Conservation (phyloP, 2,329 filamentous ascomycete species). For the Beauveria scarabaeidicola region DNA sequence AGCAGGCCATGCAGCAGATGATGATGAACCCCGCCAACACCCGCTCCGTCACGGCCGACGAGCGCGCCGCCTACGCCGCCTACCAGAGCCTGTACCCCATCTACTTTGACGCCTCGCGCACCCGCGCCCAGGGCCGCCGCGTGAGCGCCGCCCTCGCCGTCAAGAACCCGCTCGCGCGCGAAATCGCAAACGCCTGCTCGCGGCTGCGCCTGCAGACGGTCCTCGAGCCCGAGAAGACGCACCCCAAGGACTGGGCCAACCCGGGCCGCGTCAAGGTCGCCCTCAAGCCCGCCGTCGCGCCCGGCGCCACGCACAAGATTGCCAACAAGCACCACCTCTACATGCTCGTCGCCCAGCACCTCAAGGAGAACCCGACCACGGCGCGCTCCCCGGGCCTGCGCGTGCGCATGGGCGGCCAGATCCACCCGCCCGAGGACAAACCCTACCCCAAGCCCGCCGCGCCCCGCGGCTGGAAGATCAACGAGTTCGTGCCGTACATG, state of each 20-base stretch:
- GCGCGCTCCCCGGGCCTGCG: conserved; percentile 59
- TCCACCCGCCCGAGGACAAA: conserved; percentile 51
- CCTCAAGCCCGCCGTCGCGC: conserved; percentile 45
- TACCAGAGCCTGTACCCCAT: conserved; percentile 90
- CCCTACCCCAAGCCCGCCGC: conserved; percentile 64
- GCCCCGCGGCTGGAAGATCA: conserved; percentile 87
- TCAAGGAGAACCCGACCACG: conserved; percentile 70
- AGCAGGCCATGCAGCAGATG: conserved; percentile 20
- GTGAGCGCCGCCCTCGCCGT: conserved; percentile 68
- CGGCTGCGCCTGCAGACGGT: conserved; percentile 62
- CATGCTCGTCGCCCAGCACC: conserved; percentile 66
- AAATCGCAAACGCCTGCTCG: conserved; percentile 80
- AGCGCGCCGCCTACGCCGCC: conserved; percentile 55
- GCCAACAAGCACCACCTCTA: conserved; percentile 84
- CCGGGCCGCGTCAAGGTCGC: conserved; percentile 79
- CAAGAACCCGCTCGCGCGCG: conserved; percentile 74
- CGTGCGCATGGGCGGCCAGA: conserved; percentile 65
- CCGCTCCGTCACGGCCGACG: conserved; percentile 28
- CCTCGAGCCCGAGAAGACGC: conserved; percentile 83
- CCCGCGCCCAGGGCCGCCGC: conserved; percentile 71
- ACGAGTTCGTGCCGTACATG: conserved; percentile 73
- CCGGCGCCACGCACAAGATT: conserved; percentile 32
- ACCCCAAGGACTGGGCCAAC: conserved; percentile 97
- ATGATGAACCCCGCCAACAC: conserved; percentile 16
- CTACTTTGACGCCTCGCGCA: conserved; percentile 78